These are phyloP conservation scores for Rubus idaeus DNA, from an alignment of 306 rosid species.

Conservation along the genomic window DNA sequence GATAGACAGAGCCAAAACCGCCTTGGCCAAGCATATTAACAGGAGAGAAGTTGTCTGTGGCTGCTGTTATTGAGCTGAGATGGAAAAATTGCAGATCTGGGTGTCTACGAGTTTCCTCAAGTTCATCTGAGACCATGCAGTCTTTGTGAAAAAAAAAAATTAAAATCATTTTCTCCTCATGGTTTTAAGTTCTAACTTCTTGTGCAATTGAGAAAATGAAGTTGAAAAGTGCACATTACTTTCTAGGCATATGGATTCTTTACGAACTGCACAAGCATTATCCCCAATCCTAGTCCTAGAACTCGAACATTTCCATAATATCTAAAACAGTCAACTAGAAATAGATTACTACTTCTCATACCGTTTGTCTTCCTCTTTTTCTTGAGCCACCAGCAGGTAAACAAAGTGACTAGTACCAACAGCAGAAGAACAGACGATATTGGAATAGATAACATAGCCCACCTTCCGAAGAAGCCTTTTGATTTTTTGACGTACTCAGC, in stretches of 20 bases:
- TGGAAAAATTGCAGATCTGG: neutral
- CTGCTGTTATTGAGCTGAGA: neutral
- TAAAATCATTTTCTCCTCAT: too few species aligned
- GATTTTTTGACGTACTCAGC: neutral
- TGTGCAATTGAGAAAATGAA: too few species aligned
- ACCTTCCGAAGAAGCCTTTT: neutral
- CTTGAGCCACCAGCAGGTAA: conserved; percentile 14
- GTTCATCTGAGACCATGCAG: neutral
- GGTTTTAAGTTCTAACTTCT: neutral
- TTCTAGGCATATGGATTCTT: neutral
- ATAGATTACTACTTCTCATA: neutral
- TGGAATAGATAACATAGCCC: neutral
- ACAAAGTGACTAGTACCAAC: neutral
- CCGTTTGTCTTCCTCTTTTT: conserved; percentile 12
- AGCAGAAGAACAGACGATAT: neutral
- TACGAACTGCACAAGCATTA: too few species aligned
- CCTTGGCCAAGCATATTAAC: neutral
- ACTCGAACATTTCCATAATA: too few species aligned
- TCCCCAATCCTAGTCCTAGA: too few species aligned
- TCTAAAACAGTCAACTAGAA: neutral
- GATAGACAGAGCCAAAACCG: neutral
- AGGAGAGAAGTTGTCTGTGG: neutral
- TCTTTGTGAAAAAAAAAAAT: neutral
- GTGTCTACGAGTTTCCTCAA: neutral
- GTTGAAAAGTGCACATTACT: too few species aligned